Base-by-base conservation (phyloP, 1,284 basidiomycete genomes). In the Ganoderma boninense region DNA sequence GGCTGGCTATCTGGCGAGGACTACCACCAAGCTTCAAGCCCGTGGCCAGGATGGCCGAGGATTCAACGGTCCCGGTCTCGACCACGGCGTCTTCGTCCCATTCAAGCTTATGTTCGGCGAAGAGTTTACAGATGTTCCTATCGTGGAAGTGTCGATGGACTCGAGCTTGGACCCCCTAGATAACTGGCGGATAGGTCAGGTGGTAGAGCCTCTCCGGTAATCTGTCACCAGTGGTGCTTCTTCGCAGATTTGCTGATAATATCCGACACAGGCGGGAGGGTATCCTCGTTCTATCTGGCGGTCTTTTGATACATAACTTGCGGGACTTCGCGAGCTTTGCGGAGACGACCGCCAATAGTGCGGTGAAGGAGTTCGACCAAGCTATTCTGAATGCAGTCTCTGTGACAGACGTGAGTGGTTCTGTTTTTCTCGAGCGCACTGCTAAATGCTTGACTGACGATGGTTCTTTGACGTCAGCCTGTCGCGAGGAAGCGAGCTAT, bases 101-200 rank as follows among this genome's bases (percentile, higher is more conserved):
- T 94, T 94, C 84, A 84, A 86, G 62, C 78, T 92, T 67, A 95
- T 94, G 93, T 94, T 94, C 75, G 90, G 90, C 16, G 87, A 91
- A 52, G 83, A 85, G 68, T 86, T 89, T 68, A 84, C 77, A 38
- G 84, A 86, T 11, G 81, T 93, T 10, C 92, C 92, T 4, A 85
- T 93, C 73, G 87, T 93, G 11, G 85, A 94, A 80, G 92, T 90
- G 2, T 92, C 91, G 35, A 90, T 94, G 69, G 90, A 93, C 74
- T 82, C 85, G 26, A 88, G 83, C 67, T 76, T 93, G 68, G 85
- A 84, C 65, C 89, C 92, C 2, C 84, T 87, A 73, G 84, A 83
- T 72, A 90, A 94, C 75, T 93, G 90, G 89, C 84, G 82, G 18
- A 69, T 92, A 35, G 93, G 93, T 23, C 85, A 87, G 70, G 91